Conservation (phyloP, 2,329 filamentous ascomycete genomes). For the Fusarium denticulatum region DNA sequence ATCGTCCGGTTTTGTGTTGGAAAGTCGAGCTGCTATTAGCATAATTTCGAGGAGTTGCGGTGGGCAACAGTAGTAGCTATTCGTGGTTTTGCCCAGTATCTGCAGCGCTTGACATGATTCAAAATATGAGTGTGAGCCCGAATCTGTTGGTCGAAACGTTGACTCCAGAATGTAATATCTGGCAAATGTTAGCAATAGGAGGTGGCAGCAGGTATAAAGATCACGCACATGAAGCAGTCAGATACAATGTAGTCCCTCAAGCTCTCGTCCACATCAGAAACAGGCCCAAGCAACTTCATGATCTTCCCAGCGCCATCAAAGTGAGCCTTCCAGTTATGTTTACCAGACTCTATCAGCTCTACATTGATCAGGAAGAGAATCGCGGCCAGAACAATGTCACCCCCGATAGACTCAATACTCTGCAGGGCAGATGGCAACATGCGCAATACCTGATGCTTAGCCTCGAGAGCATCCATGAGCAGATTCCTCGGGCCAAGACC, state of each 20-base stretch:
- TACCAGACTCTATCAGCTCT: constrained; percentile 61
- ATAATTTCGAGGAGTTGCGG: constrained; percentile 57
- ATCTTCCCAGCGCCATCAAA: constrained; percentile 58
- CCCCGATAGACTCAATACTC: constrained; percentile 49
- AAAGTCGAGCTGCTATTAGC: constrained; percentile 54
- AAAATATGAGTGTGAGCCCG: constrained; percentile 48
- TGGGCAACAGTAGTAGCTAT: constrained; percentile 60
- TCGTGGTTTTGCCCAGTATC: constrained; percentile 53
- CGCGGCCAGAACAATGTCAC: constrained; percentile 56
- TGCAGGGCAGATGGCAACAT: constrained; percentile 54
- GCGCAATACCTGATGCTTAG: constrained; percentile 57
- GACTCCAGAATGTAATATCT: constrained; percentile 60
- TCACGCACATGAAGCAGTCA: constrained; percentile 57
- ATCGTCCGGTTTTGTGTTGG: constrained; percentile 43
- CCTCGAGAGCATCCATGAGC: constrained; percentile 56
- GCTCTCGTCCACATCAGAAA: constrained; percentile 46
- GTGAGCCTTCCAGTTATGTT: constrained; percentile 59
- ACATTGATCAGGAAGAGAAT: constrained; percentile 62
- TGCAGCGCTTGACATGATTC: constrained; percentile 50
- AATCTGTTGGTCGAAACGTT: constrained; percentile 52
- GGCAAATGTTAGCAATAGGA: constrained; percentile 9
- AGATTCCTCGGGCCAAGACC: constrained; percentile 43
- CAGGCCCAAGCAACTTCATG: constrained; percentile 53
- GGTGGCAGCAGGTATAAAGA: background rate
- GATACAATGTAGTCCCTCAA: constrained; percentile 58